A percentile compares a stretch with the other conserved stretches of the same genome.
Conservation (phyloP, 805 yeast species). For the Tetrapisispora pingtungensis region DNA sequence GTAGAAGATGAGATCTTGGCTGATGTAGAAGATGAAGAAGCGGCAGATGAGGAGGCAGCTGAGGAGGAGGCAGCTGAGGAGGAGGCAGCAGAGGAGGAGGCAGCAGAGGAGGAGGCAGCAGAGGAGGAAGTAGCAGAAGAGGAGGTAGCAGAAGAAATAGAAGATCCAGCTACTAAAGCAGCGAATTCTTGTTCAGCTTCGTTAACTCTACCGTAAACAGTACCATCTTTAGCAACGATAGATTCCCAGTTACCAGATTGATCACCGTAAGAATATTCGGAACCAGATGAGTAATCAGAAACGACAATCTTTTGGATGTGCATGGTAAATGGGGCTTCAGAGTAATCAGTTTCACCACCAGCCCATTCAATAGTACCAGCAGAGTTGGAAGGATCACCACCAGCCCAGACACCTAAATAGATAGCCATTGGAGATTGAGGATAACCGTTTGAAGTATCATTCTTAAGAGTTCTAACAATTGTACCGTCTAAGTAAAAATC, state of each 20-base stretch:
- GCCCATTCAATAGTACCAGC: slow-evolving; percentile 76
- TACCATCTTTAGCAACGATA: slow-evolving; percentile 47
- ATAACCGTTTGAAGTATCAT: slow-evolving; percentile 53
- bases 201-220: slow-evolving; percentile 47
- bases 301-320: slow-evolving; percentile 47
- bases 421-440: slow-evolving; percentile 88
- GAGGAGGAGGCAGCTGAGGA: slow-evolving; percentile 6
- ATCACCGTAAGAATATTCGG: slow-evolving; percentile 45
- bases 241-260: slow-evolving; percentile 50
- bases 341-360: slow-evolving; percentile 61
- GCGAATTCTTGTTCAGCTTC: slow-evolving; percentile 37
- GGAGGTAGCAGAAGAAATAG: slow-evolving; percentile 6
- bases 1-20: slow-evolving; percentile 3
- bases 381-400: slow-evolving; percentile 59
- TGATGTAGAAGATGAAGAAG: slow-evolving; percentile 5
- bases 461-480: slow-evolving; percentile 51
- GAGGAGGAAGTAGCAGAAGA: slow-evolving; percentile 7
- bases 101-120: slow-evolving; percentile 1
- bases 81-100: slow-evolving; percentile 5
- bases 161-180: slow-evolving; percentile 19
- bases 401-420: slow-evolving; percentile 68
- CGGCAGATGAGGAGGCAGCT: slow-evolving; percentile 7
- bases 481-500: slow-evolving; percentile 68
- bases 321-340: slow-evolving; percentile 61
- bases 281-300: slow-evolving; percentile 62